Conservation (phyloP, 164 flowering plant species). For the Paratinospora sagittata region DNA sequence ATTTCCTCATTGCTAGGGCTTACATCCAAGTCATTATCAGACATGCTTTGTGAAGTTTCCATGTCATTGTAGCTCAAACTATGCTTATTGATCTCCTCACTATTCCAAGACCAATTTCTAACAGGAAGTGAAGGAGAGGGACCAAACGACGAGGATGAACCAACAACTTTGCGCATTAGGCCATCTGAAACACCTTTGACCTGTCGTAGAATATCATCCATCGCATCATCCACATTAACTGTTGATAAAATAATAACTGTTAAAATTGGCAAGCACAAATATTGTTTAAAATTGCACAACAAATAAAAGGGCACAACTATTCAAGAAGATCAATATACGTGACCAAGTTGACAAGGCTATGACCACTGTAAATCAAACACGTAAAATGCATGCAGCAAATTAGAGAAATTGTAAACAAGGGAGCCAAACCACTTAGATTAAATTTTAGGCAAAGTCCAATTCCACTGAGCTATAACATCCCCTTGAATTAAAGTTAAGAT, state of each 20-base stretch:
- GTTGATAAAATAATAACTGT: conserved; percentile 15
- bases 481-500: background rate
- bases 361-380: no score
- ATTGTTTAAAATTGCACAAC: background rate
- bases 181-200: conserved; percentile 94
- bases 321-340: background rate
- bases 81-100: conserved; percentile 39
- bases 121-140: conserved; percentile 27
- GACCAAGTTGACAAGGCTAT: background rate
- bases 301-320: background rate
- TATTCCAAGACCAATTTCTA: conserved; percentile 44
- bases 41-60: conserved; percentile 45
- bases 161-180: conserved; percentile 67
- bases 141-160: conserved; percentile 43
- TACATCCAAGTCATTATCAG: conserved; percentile 57
- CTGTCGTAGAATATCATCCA: conserved; percentile 96
- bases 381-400: no score
- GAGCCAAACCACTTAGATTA: background rate
- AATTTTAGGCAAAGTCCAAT: background rate
- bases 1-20: conserved; percentile 27
- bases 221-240: conserved; percentile 98
- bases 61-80: conserved; percentile 28
- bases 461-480: background rate
- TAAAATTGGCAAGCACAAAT: conserved; percentile 3
- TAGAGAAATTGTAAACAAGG: no score